phyloP scores from a whole-genome alignment of 1,284 basidiomycete genomes.

The Xanthoconium separans region DNA sequence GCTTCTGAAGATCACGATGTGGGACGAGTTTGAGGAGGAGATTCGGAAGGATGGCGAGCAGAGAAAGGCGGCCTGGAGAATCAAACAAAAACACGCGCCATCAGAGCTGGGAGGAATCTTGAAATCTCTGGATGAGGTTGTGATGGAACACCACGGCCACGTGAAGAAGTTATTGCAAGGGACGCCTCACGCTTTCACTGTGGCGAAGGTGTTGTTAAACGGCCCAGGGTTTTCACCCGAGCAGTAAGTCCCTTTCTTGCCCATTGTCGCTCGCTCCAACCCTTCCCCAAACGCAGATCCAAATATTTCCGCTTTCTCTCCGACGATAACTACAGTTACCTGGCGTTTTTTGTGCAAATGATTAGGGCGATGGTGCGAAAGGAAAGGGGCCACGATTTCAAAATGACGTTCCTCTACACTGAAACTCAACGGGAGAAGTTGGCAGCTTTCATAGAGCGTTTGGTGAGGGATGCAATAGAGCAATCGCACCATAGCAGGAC shows the following conservation, averaged over 20 bases:
- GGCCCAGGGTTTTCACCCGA: not conserved
- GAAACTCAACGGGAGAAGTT: not conserved
- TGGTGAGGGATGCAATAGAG: not conserved
- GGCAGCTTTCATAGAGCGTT: not conserved
- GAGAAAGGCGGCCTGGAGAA: not conserved
- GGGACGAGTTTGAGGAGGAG: constrained; percentile 5
- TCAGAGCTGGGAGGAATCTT: constrained; percentile 1
- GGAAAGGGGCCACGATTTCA: constrained; percentile 2
- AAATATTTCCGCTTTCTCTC: constrained; percentile 7
- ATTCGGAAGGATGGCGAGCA: constrained; percentile 4
- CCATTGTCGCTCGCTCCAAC: not conserved
- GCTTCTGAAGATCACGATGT: constrained; percentile 7
- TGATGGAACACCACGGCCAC: constrained; percentile 2
- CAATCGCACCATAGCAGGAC: not conserved
- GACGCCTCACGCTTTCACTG: not conserved
- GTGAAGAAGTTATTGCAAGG: not conserved
- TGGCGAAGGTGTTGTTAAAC: constrained; percentile 3
- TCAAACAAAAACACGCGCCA: not conserved
- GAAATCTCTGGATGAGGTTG: not conserved
- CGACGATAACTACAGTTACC: constrained; percentile 1
- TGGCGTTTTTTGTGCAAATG: constrained; percentile 6
- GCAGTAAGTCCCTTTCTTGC: not conserved
- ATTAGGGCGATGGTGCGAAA: constrained; percentile 7
- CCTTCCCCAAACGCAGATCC: not conserved
- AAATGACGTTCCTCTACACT: not conserved